These are phyloP conservation scores for Cynara cardunculus DNA, from an alignment of 129 eudicot species.

Conservation along the genomic window DNA sequence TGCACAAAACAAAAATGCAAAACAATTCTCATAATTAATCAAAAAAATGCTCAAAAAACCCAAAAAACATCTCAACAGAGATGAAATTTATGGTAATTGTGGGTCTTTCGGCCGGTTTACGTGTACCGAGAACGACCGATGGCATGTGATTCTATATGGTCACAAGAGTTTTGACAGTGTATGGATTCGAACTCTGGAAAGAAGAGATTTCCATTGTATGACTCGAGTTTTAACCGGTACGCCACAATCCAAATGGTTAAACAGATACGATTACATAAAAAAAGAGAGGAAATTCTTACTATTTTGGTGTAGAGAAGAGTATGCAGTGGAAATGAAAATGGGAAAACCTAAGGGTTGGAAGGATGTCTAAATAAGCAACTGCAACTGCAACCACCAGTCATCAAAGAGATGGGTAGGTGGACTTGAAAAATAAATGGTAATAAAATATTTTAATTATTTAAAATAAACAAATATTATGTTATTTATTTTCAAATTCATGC, in stretches of 20 bases:
- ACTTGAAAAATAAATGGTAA: not conserved
- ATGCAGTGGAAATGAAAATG: not conserved
- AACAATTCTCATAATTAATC: not conserved
- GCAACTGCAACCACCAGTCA: not conserved
- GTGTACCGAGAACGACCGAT: no score
- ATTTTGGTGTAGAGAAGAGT: not conserved
- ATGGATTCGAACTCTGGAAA: no score
- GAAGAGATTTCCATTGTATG: no score
- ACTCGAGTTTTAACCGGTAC: no score
- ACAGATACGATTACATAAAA: no score
- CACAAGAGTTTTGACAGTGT: no score
- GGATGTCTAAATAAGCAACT: not conserved
- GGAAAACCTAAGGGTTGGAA: not conserved
- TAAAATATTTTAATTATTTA: not conserved
- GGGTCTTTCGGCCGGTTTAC: no score
- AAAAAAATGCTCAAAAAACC: not conserved
- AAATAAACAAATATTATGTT: not conserved
- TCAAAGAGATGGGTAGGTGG: not conserved
- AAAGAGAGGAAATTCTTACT: not conserved
- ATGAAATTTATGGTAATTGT: no score
- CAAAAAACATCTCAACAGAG: not conserved
- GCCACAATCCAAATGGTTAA: no score
- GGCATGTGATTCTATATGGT: no score
- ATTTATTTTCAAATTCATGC: not conserved
- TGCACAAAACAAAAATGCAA: conserved; percentile 20